Base-by-base conservation (phyloP, 2,329 filamentous ascomycete genomes). In the Penicillium crustosum region DNA sequence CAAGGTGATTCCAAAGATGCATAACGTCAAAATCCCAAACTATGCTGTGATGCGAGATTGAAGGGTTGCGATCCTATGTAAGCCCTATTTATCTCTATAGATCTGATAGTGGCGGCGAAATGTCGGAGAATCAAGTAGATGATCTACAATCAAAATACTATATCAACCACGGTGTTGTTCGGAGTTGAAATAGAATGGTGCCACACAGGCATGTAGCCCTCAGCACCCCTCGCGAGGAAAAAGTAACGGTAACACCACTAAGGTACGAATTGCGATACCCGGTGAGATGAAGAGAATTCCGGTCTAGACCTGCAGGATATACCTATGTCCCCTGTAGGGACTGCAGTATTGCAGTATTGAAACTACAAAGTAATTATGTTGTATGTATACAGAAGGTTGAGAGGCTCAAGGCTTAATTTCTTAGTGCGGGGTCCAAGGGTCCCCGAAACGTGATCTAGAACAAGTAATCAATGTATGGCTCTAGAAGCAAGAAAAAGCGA, bases 191-290 rank as follows among this genome's bases (percentile, higher is more conserved):
- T 47, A 23, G 21, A 53, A 3, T 41, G 15, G 23, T 33, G 48
- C 19, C 4, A 50, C 47, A 48, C 27, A 27, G 31, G 12, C 12
- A 33, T 33, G 31, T 33, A 33, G 13, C 12, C 12, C 12, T 33
- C 12, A 33, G 31, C 3, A 33, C 31, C 43, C 53, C 53, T 31
- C 43, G 47, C 39, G 55, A 53, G 58, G 41, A 49, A 42, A 54
- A 63, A 44, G 64, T 60, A 66, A 66, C 64, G 58, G 63, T 66
- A 59, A 58, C 55, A 66, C 45, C 54, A 49, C 38, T 50, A 53
- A 59, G 52, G 57, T 42, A 53, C 49, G 52, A 49, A 43, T 43
- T 10, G n/a, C 41, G 52, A 2, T 31, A 6, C 29, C 12, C 29
- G 12, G 29, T 31, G 5, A 31, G 29, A 31, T 31, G 29, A 31